Conservation (phyloP, 164 flowering plant species). For the Tetracentron sinense region DNA sequence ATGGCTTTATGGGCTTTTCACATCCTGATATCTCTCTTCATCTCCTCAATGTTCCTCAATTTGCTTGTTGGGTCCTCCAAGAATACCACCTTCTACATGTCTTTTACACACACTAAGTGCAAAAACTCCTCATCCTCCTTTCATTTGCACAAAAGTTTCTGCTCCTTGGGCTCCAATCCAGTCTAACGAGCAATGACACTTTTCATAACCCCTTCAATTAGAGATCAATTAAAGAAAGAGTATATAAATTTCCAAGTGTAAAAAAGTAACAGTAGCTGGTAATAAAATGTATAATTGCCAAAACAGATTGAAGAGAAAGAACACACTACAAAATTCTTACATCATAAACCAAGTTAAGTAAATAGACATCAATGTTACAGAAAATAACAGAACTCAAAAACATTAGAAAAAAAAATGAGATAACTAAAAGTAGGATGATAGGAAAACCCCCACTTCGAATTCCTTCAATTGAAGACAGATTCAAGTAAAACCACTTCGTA, state of each 20-base stretch:
- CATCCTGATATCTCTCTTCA: constrained; percentile 26
- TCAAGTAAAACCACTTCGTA: not conserved
- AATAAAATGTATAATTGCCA: not conserved
- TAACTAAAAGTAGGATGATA: not conserved
- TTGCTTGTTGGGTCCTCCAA: constrained; percentile 44
- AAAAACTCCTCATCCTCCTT: constrained; percentile 45
- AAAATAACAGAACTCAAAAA: not conserved
- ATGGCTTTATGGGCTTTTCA: constrained; percentile 51
- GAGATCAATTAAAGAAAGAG: not conserved
- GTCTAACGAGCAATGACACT: constrained; percentile 33
- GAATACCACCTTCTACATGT: constrained; percentile 48
- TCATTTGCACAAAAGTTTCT: constrained; percentile 53
- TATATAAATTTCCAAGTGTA: not conserved
- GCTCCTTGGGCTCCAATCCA: constrained; percentile 49
- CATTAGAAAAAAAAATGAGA: not conserved
- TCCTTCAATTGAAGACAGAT: not conserved
- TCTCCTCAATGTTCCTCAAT: constrained; percentile 31
- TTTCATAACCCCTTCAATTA: constrained; percentile 52
- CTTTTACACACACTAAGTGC: constrained; percentile 49
- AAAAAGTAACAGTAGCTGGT: not conserved
- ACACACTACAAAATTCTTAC: too few relatives aligned
- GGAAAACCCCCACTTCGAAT: not conserved
- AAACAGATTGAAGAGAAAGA: not conserved
- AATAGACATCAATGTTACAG: not conserved
- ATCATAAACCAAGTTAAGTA: not conserved